Base-by-base conservation (phyloP, 2,329 filamentous ascomycete genomes). In the Xylariaceae sp. region DNA sequence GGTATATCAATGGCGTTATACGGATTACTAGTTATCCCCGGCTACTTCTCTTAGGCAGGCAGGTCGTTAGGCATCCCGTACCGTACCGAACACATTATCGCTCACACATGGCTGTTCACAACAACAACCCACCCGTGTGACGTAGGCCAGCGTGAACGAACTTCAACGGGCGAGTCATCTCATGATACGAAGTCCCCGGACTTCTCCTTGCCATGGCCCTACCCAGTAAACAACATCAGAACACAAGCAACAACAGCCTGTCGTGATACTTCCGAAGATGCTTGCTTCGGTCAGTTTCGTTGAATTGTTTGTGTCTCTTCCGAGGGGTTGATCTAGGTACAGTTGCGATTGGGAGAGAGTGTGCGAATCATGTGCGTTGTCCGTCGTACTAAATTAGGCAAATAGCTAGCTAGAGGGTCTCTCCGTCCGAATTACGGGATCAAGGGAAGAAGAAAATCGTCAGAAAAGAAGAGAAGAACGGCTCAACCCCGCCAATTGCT, bases 371-470 rank as follows among this genome's bases (percentile, higher is more conserved):
- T 51, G 53, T 51, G 44, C 37, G 48, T 37, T 57, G 30, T 54
- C 45, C 5, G 53, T 49, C 53, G 55, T 58, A 44, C 62, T 62
- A 57, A 44, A 58, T 59, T 35, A 39, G 62, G 64, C 52, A 60
- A 52, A 30, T 30, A 30, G 23, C 35, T 15, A 35, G 55, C 3
- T 35, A 35, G 37, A 8, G 23, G 50, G 55, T 45, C 17, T 37
- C 23, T 30, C 23, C 23, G 23, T 50, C 47, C 15, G 13, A 47
- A 50, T 34, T 30, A 45, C 23, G 17, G 17, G 44, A n/a, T 50
- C 48, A 50, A 30, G 48, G 6, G 2, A 49, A 17, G 2, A 49
- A 17, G 23, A 9, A 2, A 49, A 30, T 17, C 53, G 23, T 30
- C 23, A 4, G 23, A 30, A 5, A 30, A 30, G 23, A 30, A 30